Evolutionary conservation across 176 grass and related monocot species (phyloP).

Genomic region (Juncus effusus): DNA sequence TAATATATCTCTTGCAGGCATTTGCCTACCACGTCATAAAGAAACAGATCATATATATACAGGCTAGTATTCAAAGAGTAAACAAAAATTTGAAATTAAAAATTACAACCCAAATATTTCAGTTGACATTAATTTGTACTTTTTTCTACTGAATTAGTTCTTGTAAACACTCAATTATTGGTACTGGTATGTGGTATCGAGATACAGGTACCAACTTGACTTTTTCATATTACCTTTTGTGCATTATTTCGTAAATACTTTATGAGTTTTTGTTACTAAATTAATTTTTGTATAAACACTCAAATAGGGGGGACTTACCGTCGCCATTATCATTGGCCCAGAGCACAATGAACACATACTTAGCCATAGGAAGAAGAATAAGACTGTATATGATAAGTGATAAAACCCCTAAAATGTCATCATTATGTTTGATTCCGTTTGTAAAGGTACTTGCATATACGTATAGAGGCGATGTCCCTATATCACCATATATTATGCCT

Average conservation of each 20-base stretch:
- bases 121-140: too few relatives aligned
- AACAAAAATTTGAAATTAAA: too few relatives aligned
- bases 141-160: too few relatives aligned
- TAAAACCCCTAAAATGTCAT: conserved; percentile 53
- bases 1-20: too few relatives aligned
- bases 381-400: conserved; percentile 76
- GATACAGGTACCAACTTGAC: background rate
- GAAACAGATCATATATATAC: too few relatives aligned
- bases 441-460: conserved; percentile 59
- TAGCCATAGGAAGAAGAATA: conserved; percentile 51
- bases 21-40: too few relatives aligned
- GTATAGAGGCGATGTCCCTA: conserved; percentile 73
- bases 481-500: conserved; percentile 71
- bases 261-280: too few relatives aligned
- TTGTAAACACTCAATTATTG: too few relatives aligned
- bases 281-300: background rate
- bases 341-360: conserved; percentile 69
- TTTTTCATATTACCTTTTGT: background rate
- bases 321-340: conserved; percentile 71
- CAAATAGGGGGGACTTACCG: conserved; percentile 31
- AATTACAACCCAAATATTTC: too few relatives aligned
- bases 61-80: too few relatives aligned
- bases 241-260: too few relatives aligned
- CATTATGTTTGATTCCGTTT: conserved; percentile 33
- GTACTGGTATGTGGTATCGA: background rate